A percentile compares a stretch with the other conserved stretches of the same genome.
These are phyloP conservation scores for Zangia roseola DNA, from an alignment of 768 basidiomycete genomes.

Conservation along the genomic window DNA sequence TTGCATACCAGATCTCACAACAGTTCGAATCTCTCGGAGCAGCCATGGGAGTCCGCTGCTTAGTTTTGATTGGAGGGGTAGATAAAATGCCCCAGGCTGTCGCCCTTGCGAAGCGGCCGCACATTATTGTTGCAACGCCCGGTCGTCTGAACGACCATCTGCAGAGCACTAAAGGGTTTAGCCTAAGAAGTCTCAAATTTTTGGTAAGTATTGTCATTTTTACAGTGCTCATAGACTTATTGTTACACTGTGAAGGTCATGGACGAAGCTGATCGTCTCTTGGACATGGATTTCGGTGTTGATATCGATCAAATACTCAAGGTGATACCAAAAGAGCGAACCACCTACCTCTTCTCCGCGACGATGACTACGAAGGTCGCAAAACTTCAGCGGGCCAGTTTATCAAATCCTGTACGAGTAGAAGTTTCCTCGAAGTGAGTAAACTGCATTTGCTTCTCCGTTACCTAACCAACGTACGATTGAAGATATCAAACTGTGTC, in stretches of 20 bases:
- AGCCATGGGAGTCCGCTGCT: conserved; percentile 88
- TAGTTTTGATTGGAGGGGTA: conserved; percentile 93
- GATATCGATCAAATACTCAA: conserved; percentile 96
- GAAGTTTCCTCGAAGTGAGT: conserved; percentile 91
- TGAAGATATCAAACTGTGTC: conserved; percentile 93
- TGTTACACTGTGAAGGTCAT: conserved; percentile 63
- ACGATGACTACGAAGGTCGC: conserved; percentile 99
- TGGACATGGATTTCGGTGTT: conserved; percentile 96
- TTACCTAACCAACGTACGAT: background rate
- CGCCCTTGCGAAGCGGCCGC: conserved; percentile 89
- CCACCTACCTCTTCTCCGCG: conserved; percentile 95
- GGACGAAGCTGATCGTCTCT: conserved; percentile 92
- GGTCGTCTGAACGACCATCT: conserved; percentile 92
- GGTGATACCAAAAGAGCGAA: conserved; percentile 89
- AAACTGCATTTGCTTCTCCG: background rate
- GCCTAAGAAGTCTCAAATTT: conserved; percentile 79
- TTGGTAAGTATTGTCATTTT: conserved; percentile 52
- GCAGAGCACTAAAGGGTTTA: conserved; percentile 97
- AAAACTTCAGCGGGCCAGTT: conserved; percentile 91
- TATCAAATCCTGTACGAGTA: conserved; percentile 89
- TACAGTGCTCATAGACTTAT: background rate
- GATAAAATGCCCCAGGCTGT: conserved; percentile 89
- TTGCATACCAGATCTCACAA: conserved; percentile 98
- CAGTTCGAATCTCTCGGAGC: conserved; percentile 92
- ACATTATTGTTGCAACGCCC: conserved; percentile 93